These are phyloP conservation scores for Amylocystis lapponica DNA, from an alignment of 768 basidiomycete genomes.

Conservation along the genomic window DNA sequence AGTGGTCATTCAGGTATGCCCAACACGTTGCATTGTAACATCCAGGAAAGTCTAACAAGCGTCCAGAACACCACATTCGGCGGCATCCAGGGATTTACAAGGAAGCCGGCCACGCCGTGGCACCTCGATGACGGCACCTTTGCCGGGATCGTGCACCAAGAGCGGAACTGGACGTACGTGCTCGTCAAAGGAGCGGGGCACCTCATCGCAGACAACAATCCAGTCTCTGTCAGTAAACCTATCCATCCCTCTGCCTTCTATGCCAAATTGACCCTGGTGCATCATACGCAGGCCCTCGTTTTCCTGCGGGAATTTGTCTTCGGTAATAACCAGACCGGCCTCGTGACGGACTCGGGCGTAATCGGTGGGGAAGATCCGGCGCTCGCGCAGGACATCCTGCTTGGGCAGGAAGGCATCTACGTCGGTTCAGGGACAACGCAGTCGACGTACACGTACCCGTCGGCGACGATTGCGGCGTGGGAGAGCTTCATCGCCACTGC, in stretches of 20 bases:
- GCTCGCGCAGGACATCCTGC: conserved; percentile 40
- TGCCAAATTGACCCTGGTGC: neutral
- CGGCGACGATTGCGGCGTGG: conserved; percentile 27
- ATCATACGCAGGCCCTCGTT: conserved; percentile 43
- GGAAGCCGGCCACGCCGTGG: conserved; percentile 66
- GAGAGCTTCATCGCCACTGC: conserved; percentile 23
- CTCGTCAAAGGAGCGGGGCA: conserved; percentile 37
- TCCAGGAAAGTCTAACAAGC: neutral
- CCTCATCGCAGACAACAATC: conserved; percentile 31
- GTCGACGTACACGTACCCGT: conserved; percentile 21
- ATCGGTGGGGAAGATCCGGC: conserved; percentile 47
- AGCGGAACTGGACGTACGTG: conserved; percentile 48
- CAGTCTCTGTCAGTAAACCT: conserved; percentile 39
- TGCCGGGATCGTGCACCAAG: conserved; percentile 70
- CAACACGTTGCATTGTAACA: neutral
- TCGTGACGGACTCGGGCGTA: conserved; percentile 37
- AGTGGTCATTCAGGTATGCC: conserved; percentile 20
- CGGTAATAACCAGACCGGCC: conserved; percentile 54
- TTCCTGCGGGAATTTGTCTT: conserved; percentile 65
- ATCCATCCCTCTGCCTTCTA: conserved; percentile 1
- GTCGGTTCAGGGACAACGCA: conserved; percentile 37
- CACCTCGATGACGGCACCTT: conserved; percentile 49
- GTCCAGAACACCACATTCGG: conserved; percentile 72
- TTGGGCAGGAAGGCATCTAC: conserved; percentile 50
- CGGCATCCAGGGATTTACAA: conserved; percentile 70